A percentile compares a stretch with the other conserved stretches of the same genome.
These are phyloP conservation scores for Ligustrum vulgare DNA, from an alignment of 257 asterid genomes.

Conservation along the genomic window DNA sequence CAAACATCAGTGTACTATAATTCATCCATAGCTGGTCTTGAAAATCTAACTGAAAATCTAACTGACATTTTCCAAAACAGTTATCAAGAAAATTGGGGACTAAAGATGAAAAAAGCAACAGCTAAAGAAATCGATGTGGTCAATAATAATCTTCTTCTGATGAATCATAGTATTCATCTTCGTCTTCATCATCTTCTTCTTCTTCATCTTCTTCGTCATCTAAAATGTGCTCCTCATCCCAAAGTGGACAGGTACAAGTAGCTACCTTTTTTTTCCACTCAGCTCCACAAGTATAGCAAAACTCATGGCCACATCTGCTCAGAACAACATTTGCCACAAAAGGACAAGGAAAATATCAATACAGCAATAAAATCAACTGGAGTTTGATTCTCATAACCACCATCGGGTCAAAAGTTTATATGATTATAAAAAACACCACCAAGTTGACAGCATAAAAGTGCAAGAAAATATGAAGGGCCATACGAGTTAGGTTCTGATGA, in stretches of 20 bases:
- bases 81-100: background rate
- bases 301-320: constrained; percentile 78
- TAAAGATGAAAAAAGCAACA: background rate
- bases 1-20: background rate
- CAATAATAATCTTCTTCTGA: background rate
- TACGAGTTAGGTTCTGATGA: background rate
- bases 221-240: constrained; percentile 56
- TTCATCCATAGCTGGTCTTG: background rate
- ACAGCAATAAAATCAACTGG: background rate
- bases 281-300: constrained; percentile 83
- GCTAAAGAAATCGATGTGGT: background rate
- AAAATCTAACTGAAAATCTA: background rate
- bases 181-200: constrained; percentile 18
- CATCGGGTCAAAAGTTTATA: no score
- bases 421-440: background rate
- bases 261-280: constrained; percentile 68
- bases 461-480: background rate
- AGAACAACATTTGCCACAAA: constrained; percentile 2
- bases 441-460: background rate
- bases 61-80: background rate
- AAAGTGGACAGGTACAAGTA: constrained; percentile 65
- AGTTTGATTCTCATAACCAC: background rate
- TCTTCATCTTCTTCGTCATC: constrained; percentile 14
- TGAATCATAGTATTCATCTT: constrained; percentile 3
- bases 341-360: background rate